These are phyloP conservation scores for Scytalidium lignicola DNA, from an alignment of 2,329 filamentous ascomycete species.

Conservation along the genomic window DNA sequence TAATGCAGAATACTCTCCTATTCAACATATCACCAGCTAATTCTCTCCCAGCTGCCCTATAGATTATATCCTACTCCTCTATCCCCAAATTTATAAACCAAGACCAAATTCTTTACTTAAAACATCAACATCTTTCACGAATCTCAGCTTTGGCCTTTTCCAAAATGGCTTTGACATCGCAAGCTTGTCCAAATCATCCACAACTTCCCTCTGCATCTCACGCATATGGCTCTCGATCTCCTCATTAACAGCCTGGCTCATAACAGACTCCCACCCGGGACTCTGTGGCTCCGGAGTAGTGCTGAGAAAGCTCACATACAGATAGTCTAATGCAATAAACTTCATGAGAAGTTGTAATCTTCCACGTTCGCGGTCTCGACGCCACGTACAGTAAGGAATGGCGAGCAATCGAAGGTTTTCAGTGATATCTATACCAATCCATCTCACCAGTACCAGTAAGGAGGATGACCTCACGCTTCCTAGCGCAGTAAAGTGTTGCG, in stretches of 20 bases:
- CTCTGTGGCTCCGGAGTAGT: not conserved
- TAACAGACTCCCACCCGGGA: not conserved
- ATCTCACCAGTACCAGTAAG: not conserved
- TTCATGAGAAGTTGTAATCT: not conserved
- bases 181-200: not conserved
- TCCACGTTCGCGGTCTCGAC: not conserved
- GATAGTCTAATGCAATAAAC: not conserved
- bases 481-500: not conserved
- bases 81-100: not conserved
- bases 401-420: not conserved
- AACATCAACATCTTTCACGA: not conserved
- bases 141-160: not conserved
- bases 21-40: too few species aligned
- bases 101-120: not conserved
- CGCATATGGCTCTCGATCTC: slow-evolving; percentile 1
- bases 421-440: not conserved
- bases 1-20: too few species aligned
- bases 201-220: slow-evolving; percentile 1
- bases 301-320: not conserved
- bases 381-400: not conserved
- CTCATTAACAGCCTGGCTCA: not conserved
- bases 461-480: not conserved
- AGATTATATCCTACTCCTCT: too few species aligned
- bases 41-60: too few species aligned
- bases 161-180: not conserved